A percentile compares a stretch with the other conserved stretches of the same genome.
These are phyloP conservation scores for Cornus florida DNA, from an alignment of 148 eudicot species.

Conservation along the genomic window DNA sequence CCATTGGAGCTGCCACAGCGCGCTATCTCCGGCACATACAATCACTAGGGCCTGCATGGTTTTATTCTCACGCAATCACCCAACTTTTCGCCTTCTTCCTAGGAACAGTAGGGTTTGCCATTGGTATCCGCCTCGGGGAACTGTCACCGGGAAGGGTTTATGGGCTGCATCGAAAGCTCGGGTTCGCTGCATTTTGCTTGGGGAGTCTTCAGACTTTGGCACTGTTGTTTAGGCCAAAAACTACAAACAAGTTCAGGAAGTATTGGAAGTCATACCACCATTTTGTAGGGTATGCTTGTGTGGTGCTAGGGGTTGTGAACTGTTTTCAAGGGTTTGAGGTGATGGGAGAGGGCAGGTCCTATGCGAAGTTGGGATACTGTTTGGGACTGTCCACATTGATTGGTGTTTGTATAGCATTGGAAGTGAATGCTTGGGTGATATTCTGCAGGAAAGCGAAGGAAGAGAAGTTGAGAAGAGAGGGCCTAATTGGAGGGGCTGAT, in stretches of 20 bases:
- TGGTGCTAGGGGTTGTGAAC: constrained; percentile 80
- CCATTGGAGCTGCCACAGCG: constrained; percentile 60
- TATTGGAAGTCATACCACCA: constrained; percentile 99
- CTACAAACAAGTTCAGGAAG: constrained; percentile 77
- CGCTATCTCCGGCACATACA: constrained; percentile 81
- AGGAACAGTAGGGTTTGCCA: constrained; percentile 73
- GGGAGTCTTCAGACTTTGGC: constrained; percentile 82
- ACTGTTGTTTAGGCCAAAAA: constrained; percentile 77
- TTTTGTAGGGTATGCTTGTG: constrained; percentile 92
- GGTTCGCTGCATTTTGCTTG: constrained; percentile 63
- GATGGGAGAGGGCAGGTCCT: constrained; percentile 67
- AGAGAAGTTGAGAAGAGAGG: constrained; percentile 82
- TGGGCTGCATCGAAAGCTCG: constrained; percentile 69
- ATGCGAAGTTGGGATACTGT: constrained; percentile 70
- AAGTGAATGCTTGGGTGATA: constrained; percentile 90
- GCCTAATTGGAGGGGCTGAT: constrained; percentile 41
- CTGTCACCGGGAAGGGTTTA: constrained; percentile 76
- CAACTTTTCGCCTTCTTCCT: constrained; percentile 65
- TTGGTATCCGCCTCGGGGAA: constrained; percentile 74
- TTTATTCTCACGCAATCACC: constrained; percentile 76
- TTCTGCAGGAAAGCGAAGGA: constrained; percentile 92
- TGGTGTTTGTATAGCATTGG: constrained; percentile 80
- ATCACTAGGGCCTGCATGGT: constrained; percentile 77
- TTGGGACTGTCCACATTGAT: constrained; percentile 67
- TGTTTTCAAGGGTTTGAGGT: constrained; percentile 89